Conservation (phyloP, 2,329 filamentous ascomycete species). For the Stagonosporopsis cucurbitacearum region DNA sequence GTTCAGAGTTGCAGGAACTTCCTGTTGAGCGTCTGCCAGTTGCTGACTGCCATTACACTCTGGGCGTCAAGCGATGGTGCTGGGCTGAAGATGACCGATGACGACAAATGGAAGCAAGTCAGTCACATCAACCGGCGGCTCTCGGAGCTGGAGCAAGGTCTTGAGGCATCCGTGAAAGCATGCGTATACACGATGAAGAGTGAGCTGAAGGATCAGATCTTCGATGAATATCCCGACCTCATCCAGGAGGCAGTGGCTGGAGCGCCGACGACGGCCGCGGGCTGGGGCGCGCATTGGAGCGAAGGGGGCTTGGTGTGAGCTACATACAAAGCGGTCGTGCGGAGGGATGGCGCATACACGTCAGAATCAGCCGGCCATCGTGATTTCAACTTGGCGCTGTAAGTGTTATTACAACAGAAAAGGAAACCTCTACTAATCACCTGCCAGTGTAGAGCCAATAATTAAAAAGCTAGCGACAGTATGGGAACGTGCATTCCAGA, state of each 20-base stretch:
- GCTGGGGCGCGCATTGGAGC: constrained; percentile 48
- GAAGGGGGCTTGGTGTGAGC: constrained; percentile 58
- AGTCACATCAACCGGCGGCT: constrained; percentile 50
- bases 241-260: constrained; percentile 50
- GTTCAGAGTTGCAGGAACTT: constrained; percentile 56
- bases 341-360: constrained; percentile 57
- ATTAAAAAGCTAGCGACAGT: constrained; percentile 49
- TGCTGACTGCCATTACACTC: constrained; percentile 61
- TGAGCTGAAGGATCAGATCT: constrained; percentile 55
- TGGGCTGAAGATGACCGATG: constrained; percentile 50
- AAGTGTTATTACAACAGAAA: background rate
- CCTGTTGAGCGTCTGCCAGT: constrained; percentile 58
- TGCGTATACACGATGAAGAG: constrained; percentile 51
- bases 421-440: background rate
- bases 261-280: constrained; percentile 41
- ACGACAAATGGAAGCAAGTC: constrained; percentile 50
- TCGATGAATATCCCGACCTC: constrained; percentile 52
- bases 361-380: constrained; percentile 46
- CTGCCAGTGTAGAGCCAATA: constrained; percentile 44
- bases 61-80: constrained; percentile 57
- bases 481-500: constrained; percentile 56
- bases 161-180: constrained; percentile 51
- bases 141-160: constrained; percentile 48
- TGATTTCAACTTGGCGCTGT: constrained; percentile 52
- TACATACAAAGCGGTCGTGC: constrained; percentile 65